Percentiles rank a stretch among this genome's conserved stretches.
These are phyloP conservation scores for Pseudotsuga menziesii DNA, from an alignment of 75 land plant genomes.

Conservation along the genomic window DNA sequence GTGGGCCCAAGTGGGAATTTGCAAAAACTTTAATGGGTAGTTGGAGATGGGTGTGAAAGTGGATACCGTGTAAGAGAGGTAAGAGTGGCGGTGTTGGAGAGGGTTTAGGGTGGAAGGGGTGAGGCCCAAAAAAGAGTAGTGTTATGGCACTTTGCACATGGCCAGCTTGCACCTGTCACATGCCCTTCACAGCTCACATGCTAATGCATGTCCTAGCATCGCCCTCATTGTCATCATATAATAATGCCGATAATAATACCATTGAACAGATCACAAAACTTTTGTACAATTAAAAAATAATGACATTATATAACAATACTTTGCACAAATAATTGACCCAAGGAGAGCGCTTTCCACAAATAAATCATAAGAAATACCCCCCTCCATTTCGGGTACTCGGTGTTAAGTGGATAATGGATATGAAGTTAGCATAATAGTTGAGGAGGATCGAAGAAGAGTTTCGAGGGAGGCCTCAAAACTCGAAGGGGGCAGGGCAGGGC, in stretches of 20 bases:
- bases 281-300: too few relatives aligned
- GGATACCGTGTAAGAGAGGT: background rate
- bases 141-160: conserved; percentile 13
- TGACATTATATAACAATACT: too few relatives aligned
- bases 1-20: too few relatives aligned
- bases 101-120: too few relatives aligned
- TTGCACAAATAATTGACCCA: too few relatives aligned
- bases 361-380: too few relatives aligned
- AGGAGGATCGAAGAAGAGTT: background rate
- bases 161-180: conserved; percentile 14
- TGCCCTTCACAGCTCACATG: conserved; percentile 7
- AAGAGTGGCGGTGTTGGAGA: background rate
- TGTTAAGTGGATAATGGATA: background rate
- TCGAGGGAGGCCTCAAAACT: background rate
- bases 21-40: too few relatives aligned
- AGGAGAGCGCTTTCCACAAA: too few relatives aligned
- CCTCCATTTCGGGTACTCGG: background rate
- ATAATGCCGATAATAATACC: conserved; percentile 6
- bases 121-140: background rate
- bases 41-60: too few relatives aligned
- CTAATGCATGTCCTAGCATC: conserved; percentile 9
- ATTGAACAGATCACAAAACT: too few relatives aligned
- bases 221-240: conserved; percentile 9
- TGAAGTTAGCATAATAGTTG: background rate
- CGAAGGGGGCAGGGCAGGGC: too few relatives aligned